Evolutionary conservation across 495 filamentous ascomycete genomes (phyloP), one percentile per base, ranked within the genome.

Genomic region (Penicillium odoratum): DNA sequence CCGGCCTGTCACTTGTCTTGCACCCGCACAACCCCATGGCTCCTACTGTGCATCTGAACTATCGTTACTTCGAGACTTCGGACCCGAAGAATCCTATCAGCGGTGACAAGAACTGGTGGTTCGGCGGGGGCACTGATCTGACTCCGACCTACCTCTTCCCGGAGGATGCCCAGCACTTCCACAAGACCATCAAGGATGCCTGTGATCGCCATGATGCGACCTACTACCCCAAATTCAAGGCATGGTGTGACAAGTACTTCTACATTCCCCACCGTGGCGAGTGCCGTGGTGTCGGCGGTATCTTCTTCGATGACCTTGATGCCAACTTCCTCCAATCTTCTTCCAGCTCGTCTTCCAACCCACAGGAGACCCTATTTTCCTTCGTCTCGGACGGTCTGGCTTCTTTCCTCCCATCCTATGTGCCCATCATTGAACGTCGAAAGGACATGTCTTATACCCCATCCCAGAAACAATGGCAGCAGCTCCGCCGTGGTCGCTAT

Each of bases 171-270:
- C 89, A 96, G 49, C 93, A 96, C 67, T 99, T 99, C 84, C 94
- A 99, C 78, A 85, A 83, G 66, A 89, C 86, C 4, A 88, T 98
- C 69, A 98, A 97, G 72, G 87, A 90, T 25, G 86, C 90, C 3
- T 99, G 94, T 75, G 94, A 99, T 66, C 88, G 88, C 56, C 94
- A 99, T 69, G 89, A 98, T 74, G 88, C 89, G 60, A 82, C 78
- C 10, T 99, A 97, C 80, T 99, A 96, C 69, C 89, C 92, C 11
- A 85, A 86, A 33, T 99, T 98, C 82, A 99, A 99, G 78, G 85
- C 88, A 60, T 99, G 94, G 94, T 99, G 94, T 69, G 94, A 99
- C 69, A 86, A 93, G 61, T 99, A 99, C 78, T 99, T 99, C 74
- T 86, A 83, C 75, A 85, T 97, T 64, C 90, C 90, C 62, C 94